Percentiles rank a stretch among this genome's conserved stretches.
Evolutionary conservation across 2,329 filamentous ascomycete genomes (phyloP).

Genomic region (Clarireedia homoeocarpa): DNA sequence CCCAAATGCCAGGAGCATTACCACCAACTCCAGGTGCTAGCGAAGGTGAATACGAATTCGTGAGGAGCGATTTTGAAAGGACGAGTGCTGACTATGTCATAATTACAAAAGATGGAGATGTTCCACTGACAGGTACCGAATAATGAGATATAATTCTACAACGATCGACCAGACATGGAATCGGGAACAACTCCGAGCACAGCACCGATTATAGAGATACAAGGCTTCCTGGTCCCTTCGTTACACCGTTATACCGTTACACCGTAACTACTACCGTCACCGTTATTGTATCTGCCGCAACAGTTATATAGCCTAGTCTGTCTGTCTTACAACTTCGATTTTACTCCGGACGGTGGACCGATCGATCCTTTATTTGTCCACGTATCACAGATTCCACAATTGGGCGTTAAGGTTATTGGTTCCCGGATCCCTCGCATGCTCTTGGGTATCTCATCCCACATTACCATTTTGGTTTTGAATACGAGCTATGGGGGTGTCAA

Average conservation of each 20-base stretch:
- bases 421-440: neutral
- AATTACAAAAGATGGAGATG: slow-evolving; percentile 22
- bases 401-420: slow-evolving; percentile 3
- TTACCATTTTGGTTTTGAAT: neutral
- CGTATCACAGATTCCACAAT: neutral
- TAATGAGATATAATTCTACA: slow-evolving; percentile 5
- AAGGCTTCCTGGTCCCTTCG: too few relatives aligned
- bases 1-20: slow-evolving; percentile 23
- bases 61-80: slow-evolving; percentile 9
- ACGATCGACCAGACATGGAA: neutral
- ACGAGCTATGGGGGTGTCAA: slow-evolving; percentile 14
- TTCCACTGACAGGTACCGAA: slow-evolving; percentile 6
- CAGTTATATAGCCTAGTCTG: too few relatives aligned
- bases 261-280: neutral
- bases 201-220: too few relatives aligned
- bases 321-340: neutral
- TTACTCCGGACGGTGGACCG: slow-evolving; percentile 2
- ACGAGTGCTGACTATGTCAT: slow-evolving; percentile 19
- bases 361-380: slow-evolving; percentile 6
- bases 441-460: neutral
- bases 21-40: slow-evolving; percentile 30
- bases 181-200: too few relatives aligned
- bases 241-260: too few relatives aligned
- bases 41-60: slow-evolving; percentile 29
- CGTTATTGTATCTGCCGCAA: neutral